Evolutionary conservation across 2,329 filamentous ascomycete species (phyloP).

Genomic region (Trichoderma sp.): DNA sequence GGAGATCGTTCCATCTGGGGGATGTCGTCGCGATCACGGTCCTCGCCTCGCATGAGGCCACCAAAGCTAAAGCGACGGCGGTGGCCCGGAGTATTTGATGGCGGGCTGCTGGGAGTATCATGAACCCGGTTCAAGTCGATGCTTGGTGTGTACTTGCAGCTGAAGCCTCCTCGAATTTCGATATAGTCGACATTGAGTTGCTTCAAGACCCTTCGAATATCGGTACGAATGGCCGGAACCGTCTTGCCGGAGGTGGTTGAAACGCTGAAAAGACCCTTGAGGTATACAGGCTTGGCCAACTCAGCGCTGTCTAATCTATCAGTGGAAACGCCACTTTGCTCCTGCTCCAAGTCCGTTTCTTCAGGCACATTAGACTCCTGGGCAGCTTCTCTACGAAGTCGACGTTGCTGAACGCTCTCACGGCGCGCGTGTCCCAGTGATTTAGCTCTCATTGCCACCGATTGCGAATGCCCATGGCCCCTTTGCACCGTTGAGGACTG

Average conservation of each 20-base stretch:
- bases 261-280: constrained; percentile 96
- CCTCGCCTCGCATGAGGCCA: constrained; percentile 55
- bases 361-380: constrained; percentile 80
- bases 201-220: constrained; percentile 86
- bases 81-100: constrained; percentile 56
- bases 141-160: constrained; percentile 82
- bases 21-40: constrained; percentile 69
- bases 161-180: constrained; percentile 92
- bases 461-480: constrained; percentile 52
- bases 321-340: constrained; percentile 58
- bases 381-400: constrained; percentile 69
- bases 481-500: constrained; percentile 52
- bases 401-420: constrained; percentile 87
- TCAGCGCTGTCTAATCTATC: constrained; percentile 67
- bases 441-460: constrained; percentile 72
- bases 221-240: constrained; percentile 76
- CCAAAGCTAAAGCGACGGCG: constrained; percentile 82
- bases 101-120: constrained; percentile 61
- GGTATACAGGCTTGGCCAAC: constrained; percentile 86
- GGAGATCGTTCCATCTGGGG: constrained; percentile 54
- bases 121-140: constrained; percentile 77
- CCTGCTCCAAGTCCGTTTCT: constrained; percentile 81
- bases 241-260: constrained; percentile 94
- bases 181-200: constrained; percentile 86
- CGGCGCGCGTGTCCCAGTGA: constrained; percentile 84